phyloP scores from a whole-genome alignment of 371 early-diverging fungal species.

The Zopfochytrium polystomum region DNA sequence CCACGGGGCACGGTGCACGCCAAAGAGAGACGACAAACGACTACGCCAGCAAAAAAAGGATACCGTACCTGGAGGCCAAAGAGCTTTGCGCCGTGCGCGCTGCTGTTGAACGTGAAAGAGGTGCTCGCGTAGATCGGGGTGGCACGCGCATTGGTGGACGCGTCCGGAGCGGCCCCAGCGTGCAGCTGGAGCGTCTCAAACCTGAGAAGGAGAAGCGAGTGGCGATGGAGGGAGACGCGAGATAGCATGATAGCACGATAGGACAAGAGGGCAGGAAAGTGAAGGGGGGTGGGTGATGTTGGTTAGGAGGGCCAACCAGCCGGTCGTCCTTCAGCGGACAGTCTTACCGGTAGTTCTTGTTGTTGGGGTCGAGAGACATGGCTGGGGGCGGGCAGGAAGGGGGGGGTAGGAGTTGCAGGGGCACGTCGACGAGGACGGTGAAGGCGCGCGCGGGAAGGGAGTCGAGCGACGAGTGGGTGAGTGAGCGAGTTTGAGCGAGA shows the following conservation, averaged over 20 bases:
- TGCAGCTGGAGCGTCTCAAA: constrained; percentile 91
- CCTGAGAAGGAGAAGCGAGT: constrained; percentile 5
- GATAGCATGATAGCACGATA: not conserved
- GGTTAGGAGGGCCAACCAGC: too few relatives aligned
- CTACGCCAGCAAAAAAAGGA: not conserved
- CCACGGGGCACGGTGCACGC: not conserved
- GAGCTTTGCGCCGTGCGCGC: constrained; percentile 75
- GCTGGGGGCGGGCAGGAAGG: too few relatives aligned
- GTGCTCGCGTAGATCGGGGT: constrained; percentile 86
- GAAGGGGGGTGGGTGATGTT: too few relatives aligned
- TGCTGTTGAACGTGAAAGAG: constrained; percentile 71
- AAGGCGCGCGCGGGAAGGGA: too few relatives aligned
- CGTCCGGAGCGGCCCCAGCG: constrained; percentile 69
- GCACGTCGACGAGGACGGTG: too few relatives aligned
- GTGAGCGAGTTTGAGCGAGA: too few relatives aligned
- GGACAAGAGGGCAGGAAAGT: not conserved
- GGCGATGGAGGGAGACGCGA: not conserved
- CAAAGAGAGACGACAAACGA: not conserved
- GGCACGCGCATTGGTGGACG: constrained; percentile 74
- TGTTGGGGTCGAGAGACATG: constrained; percentile 37
- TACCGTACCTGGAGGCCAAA: constrained; percentile 60
- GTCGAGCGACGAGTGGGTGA: too few relatives aligned
- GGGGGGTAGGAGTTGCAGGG: too few relatives aligned
- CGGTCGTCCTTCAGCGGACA: too few relatives aligned
- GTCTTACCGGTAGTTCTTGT: constrained; percentile 40